These are phyloP conservation scores for Nemania abortiva DNA, from an alignment of 2,329 filamentous ascomycete species.

Conservation along the genomic window DNA sequence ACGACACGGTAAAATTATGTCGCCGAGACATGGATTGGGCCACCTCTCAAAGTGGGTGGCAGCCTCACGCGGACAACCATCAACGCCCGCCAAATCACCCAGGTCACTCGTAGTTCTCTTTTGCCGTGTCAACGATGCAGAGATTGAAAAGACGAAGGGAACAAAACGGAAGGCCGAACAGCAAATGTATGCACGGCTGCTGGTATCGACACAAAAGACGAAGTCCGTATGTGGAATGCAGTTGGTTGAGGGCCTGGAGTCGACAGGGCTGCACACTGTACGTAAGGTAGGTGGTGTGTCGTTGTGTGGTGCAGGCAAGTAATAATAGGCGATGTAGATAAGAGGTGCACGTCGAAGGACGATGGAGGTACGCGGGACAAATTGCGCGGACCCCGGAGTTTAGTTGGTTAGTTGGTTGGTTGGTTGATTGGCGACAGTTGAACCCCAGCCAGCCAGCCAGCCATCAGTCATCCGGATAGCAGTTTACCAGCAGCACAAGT, in stretches of 20 bases:
- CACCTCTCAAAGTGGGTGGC: slow-evolving; percentile 46
- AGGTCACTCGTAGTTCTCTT: slow-evolving; percentile 12
- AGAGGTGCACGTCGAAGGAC: slow-evolving; percentile 11
- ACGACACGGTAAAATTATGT: slow-evolving; percentile 48
- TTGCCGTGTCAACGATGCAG: slow-evolving; percentile 4
- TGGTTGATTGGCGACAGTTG: slow-evolving; percentile 27
- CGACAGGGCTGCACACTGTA: slow-evolving; percentile 26
- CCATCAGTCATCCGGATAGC: background rate
- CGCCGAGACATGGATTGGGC: slow-evolving; percentile 50
- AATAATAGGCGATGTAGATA: slow-evolving; percentile 10
- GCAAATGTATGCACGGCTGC: background rate
- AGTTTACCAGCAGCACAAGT: background rate
- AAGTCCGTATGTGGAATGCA: slow-evolving; percentile 10
- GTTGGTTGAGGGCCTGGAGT: slow-evolving; percentile 10
- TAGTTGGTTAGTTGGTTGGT: slow-evolving; percentile 17
- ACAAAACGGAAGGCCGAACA: background rate
- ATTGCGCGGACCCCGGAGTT: background rate
- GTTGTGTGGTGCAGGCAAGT: slow-evolving; percentile 22
- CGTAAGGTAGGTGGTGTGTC: slow-evolving; percentile 10
- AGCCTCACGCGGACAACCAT: slow-evolving; percentile 44
- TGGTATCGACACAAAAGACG: slow-evolving; percentile 14
- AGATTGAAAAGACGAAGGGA: background rate
- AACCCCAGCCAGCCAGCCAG: slow-evolving; percentile 2
- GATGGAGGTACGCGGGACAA: slow-evolving; percentile 10
- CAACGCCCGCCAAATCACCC: slow-evolving; percentile 23